Evolutionary conservation across 345 rosid species (phyloP).

Genomic region (Citrus glauca): DNA sequence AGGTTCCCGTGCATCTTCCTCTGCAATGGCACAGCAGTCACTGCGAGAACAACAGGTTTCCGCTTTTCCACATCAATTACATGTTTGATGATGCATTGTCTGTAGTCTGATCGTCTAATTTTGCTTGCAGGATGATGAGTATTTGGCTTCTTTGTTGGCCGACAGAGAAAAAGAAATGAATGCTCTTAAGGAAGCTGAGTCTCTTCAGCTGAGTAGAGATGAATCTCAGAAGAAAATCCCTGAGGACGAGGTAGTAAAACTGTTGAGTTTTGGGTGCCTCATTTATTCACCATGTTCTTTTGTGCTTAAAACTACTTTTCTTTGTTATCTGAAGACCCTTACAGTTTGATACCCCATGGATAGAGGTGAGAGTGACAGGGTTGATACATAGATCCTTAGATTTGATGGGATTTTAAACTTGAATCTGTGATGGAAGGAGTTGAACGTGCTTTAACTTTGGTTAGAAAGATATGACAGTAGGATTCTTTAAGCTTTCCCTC

Average conservation of each 20-base stretch:
- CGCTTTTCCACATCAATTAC: background rate
- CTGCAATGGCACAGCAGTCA: conserved; percentile 18
- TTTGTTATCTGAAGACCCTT: background rate
- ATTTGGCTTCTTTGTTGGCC: conserved; percentile 37
- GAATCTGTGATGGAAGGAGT: background rate
- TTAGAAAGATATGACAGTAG: background rate
- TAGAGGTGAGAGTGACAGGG: background rate
- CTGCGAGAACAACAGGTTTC: conserved; percentile 40
- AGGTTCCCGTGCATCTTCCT: conserved; percentile 20
- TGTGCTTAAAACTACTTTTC: background rate
- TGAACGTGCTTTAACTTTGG: background rate
- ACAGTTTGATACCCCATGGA: background rate
- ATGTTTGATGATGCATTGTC: conserved; percentile 4
- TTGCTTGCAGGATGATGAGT: conserved; percentile 39
- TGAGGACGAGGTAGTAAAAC: conserved; percentile 25
- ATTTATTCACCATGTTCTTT: background rate
- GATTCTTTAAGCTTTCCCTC: background rate
- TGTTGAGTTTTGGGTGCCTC: background rate
- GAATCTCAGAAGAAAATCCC: conserved; percentile 22
- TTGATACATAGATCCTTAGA: background rate
- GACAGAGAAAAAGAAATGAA: conserved; percentile 37
- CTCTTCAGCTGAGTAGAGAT: conserved; percentile 15
- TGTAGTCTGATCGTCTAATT: background rate
- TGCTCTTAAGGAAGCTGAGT: conserved; percentile 29
- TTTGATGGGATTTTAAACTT: background rate